Evolutionary conservation across 2,329 filamentous ascomycete genomes (phyloP).

Genomic region (Acephala macrosclerotiorum): DNA sequence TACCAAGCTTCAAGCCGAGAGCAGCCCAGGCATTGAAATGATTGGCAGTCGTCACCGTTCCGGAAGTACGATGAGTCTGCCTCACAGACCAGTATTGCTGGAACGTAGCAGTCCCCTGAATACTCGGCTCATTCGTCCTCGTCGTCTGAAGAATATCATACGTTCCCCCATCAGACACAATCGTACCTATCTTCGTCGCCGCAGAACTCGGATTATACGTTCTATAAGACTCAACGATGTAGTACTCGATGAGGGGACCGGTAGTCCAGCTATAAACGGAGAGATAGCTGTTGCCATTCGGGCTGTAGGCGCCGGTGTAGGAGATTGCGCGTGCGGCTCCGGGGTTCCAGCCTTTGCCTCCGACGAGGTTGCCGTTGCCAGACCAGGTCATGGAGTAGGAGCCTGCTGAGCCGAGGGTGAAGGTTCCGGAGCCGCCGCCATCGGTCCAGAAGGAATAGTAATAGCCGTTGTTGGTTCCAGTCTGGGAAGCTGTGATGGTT

Average conservation of each 20-base stretch:
- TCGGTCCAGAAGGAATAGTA: constrained; percentile 69
- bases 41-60: constrained; percentile 56
- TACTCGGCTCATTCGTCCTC: constrained; percentile 49
- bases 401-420: constrained; percentile 59
- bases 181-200: constrained; percentile 55
- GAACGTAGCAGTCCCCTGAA: constrained; percentile 57
- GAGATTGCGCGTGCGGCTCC: constrained; percentile 34
- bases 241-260: constrained; percentile 46
- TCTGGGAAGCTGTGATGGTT: constrained; percentile 50
- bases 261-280: constrained; percentile 62
- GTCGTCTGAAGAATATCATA: constrained; percentile 55
- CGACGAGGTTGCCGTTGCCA: constrained; percentile 54
- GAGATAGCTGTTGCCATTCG: constrained; percentile 55
- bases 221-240: constrained; percentile 61
- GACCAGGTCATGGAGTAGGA: constrained; percentile 56
- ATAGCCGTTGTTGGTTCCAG: constrained; percentile 63
- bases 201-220: constrained; percentile 57
- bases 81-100: constrained; percentile 62
- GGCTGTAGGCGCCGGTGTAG: constrained; percentile 5
- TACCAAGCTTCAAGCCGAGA: constrained; percentile 54
- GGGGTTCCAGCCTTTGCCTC: constrained; percentile 57
- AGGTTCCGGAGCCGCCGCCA: constrained; percentile 54
- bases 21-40: constrained; percentile 61
- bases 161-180: constrained; percentile 57
- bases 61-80: constrained; percentile 55